Conservation (phyloP, 495 filamentous ascomycete genomes). For the Neurospora sp. region DNA sequence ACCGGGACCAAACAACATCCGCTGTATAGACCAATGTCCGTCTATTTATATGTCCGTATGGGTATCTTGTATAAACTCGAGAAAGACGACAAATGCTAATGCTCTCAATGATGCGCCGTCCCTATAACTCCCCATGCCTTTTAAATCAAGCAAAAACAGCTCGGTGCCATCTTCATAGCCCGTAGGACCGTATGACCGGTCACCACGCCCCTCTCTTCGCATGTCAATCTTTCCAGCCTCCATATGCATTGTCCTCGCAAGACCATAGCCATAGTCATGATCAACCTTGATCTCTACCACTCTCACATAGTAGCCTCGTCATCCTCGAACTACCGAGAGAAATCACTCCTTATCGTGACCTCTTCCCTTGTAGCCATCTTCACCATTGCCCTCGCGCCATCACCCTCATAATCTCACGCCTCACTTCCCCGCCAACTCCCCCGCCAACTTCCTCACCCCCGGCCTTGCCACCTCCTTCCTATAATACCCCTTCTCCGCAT, state of each 20-base stretch:
- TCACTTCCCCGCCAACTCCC: conserved; percentile 8
- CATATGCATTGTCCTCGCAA: background rate
- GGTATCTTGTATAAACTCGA: background rate
- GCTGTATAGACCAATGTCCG: background rate
- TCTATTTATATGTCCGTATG: background rate
- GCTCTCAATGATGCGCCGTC: background rate
- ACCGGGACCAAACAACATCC: background rate
- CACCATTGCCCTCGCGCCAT: background rate
- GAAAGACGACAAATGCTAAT: background rate
- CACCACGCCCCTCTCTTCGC: background rate
- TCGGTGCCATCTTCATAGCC: background rate
- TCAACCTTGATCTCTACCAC: background rate
- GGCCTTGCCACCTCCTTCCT: conserved; percentile 25
- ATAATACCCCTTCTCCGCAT: conserved; percentile 24
- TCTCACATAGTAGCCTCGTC: background rate
- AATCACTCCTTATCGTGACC: background rate
- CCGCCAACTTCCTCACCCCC: conserved; percentile 10
- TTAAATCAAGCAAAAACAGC: background rate
- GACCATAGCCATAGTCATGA: background rate
- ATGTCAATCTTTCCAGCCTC: background rate
- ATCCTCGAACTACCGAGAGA: background rate
- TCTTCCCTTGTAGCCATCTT: background rate
- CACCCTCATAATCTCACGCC: background rate
- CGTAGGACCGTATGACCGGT: too few species aligned
- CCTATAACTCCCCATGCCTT: background rate